Percentiles rank a stretch among this genome's conserved stretches.
These are phyloP conservation scores for Neurospora africana DNA, from an alignment of 495 filamentous ascomycete species.

Conservation along the genomic window DNA sequence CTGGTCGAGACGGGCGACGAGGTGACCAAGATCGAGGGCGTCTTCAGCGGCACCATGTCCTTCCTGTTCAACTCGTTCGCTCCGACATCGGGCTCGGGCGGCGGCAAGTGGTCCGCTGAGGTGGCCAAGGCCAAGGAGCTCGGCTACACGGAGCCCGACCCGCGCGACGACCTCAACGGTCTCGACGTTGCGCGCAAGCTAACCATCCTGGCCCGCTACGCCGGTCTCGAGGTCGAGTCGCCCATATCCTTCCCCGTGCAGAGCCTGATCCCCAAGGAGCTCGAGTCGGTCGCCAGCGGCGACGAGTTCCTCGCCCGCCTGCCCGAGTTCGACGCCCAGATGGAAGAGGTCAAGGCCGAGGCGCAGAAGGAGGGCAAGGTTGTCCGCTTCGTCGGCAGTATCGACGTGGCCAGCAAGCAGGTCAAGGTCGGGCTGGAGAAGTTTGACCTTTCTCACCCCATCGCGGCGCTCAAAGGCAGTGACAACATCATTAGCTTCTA, in stretches of 20 bases:
- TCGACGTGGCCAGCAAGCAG: conserved; percentile 63
- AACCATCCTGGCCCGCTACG: conserved; percentile 79
- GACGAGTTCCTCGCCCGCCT: conserved; percentile 73
- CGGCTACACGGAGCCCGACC: conserved; percentile 97
- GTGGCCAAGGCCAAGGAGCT: conserved; percentile 83
- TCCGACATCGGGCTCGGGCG: conserved; percentile 51
- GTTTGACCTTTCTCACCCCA: conserved; percentile 72
- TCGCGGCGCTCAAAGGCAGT: conserved; percentile 88
- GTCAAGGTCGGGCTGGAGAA: conserved; percentile 85
- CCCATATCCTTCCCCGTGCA: conserved; percentile 85
- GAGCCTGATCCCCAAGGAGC: conserved; percentile 73
- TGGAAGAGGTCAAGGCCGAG: conserved; percentile 66
- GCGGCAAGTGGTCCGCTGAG: conserved; percentile 72
- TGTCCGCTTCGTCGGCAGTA: conserved; percentile 87
- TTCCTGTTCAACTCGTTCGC: conserved; percentile 96
- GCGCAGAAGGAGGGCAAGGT: conserved; percentile 82
- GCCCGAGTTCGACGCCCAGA: conserved; percentile 67
- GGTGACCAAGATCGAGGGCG: conserved; percentile 81
- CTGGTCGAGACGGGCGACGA: conserved; percentile 82
- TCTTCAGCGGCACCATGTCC: conserved; percentile 91
- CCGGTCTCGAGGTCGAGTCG: conserved; percentile 63
- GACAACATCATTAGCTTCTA: conserved; percentile 99
- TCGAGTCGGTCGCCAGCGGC: conserved; percentile 62
- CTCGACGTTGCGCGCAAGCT: conserved; percentile 95
- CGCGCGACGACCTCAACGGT: conserved; percentile 90